Percentiles rank a stretch among this genome's conserved stretches.
Evolutionary conservation across 495 filamentous ascomycete genomes (phyloP).

Genomic region (Diplogelasinospora grovesii): DNA sequence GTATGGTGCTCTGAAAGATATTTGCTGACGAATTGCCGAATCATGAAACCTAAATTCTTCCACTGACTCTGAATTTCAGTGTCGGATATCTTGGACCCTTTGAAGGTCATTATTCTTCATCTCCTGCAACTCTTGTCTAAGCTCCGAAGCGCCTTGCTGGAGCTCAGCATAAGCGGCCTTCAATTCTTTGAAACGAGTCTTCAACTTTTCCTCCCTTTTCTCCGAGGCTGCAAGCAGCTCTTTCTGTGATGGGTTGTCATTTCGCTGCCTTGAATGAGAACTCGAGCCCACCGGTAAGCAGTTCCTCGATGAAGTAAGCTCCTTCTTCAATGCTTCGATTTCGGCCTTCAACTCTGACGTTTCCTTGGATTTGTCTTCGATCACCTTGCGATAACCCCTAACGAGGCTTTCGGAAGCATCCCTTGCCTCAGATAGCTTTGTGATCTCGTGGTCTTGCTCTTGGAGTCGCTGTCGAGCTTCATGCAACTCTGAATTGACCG

Average conservation of each 20-base stretch:
- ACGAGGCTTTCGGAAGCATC: too few species aligned
- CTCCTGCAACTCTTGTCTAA: neutral
- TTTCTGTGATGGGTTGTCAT: neutral
- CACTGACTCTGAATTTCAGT: slow-evolving; percentile 4
- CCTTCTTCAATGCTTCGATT: neutral
- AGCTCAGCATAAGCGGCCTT: neutral
- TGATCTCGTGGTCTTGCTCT: too few species aligned
- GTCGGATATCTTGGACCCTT: neutral
- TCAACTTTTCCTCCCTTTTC: neutral
- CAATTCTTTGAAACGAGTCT: neutral
- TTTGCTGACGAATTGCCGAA: slow-evolving; percentile 5
- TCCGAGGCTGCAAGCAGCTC: neutral
- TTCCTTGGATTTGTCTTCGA: neutral
- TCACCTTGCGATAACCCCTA: neutral
- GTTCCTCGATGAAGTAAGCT: too few species aligned
- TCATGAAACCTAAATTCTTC: slow-evolving; percentile 2
- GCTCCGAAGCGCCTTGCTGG: too few species aligned
- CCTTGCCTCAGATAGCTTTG: too few species aligned
- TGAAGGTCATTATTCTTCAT: neutral
- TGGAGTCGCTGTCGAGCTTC: too few species aligned
- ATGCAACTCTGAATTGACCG: too few species aligned
- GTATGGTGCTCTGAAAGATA: too few species aligned
- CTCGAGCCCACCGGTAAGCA: too few species aligned
- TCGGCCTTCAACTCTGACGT: neutral
- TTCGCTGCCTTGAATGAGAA: too few species aligned